A percentile compares a stretch with the other conserved stretches of the same genome.
Conservation (phyloP, 2,329 filamentous ascomycete genomes). For the Ophiosphaerella narmari region DNA sequence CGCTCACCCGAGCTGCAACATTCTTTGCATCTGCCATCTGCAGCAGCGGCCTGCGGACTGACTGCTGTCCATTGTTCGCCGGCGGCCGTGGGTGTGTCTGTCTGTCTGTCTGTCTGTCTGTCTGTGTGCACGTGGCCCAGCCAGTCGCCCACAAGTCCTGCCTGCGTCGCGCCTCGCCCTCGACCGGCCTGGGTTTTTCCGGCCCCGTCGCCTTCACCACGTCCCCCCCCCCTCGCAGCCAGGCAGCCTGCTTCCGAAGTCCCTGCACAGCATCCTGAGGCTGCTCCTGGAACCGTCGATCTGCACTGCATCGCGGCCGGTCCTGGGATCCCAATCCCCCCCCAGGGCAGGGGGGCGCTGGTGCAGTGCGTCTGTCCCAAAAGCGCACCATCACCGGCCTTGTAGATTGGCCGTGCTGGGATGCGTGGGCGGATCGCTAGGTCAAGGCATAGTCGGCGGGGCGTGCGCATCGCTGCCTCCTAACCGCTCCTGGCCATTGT, state of each 20-base stretch:
- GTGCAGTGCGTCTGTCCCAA: conserved; percentile 33
- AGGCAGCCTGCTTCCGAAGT: conserved; percentile 32
- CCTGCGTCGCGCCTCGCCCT: too few species aligned
- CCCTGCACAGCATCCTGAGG: conserved; percentile 24
- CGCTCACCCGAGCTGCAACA: too few species aligned
- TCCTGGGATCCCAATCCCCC: conserved; percentile 39
- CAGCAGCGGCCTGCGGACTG: too few species aligned
- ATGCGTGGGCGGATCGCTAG: conserved; percentile 43
- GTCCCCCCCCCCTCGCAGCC: not conserved
- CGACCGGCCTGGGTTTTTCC: too few species aligned
- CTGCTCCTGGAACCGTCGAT: conserved; percentile 41
- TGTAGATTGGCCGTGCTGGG: conserved; percentile 44
- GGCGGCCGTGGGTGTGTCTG: too few species aligned
- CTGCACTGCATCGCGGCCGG: conserved; percentile 48
- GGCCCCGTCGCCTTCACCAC: not conserved
- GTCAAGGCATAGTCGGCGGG: conserved; percentile 37
- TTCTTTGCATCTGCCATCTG: too few species aligned
- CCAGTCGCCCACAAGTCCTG: too few species aligned
- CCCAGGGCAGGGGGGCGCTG: not conserved
- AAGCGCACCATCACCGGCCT: conserved; percentile 46
- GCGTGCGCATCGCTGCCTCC: conserved; percentile 39
- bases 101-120: too few species aligned
- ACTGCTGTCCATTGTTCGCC: too few species aligned
- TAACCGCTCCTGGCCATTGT: conserved; percentile 38
- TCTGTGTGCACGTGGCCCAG: too few species aligned